Evolutionary conservation across 768 basidiomycete genomes (phyloP).

Genomic region (Chiua virens): DNA sequence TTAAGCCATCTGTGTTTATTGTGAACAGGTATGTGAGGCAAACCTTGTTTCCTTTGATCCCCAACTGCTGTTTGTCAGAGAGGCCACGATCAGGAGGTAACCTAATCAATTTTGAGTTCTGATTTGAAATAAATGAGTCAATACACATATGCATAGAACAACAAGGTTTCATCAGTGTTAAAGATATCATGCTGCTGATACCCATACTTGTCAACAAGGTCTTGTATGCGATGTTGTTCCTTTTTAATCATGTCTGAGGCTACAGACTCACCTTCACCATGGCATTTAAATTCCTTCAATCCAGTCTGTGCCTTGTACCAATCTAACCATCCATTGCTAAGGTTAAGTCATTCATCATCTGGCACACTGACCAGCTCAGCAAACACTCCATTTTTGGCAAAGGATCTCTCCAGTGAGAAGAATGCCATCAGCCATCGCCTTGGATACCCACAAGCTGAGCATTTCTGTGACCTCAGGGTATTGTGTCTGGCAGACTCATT

Average conservation of each 20-base stretch:
- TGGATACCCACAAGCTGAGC: conserved; percentile 37
- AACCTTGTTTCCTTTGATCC: conserved; percentile 2
- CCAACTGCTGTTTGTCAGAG: background rate
- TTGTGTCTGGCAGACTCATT: conserved; percentile 22
- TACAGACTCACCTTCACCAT: conserved; percentile 38
- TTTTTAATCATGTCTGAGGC: conserved; percentile 20
- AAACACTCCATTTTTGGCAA: conserved; percentile 34
- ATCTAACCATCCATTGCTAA: background rate
- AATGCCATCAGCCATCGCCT: conserved; percentile 24
- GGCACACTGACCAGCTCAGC: background rate
- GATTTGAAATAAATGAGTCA: background rate
- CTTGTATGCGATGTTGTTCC: conserved; percentile 26
- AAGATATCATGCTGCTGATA: conserved; percentile 33
- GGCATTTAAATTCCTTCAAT: background rate
- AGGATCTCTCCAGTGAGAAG: too few relatives aligned
- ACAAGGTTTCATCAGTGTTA: conserved; percentile 38
- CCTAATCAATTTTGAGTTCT: background rate
- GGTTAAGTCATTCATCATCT: background rate
- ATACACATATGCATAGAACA: conserved; percentile 33
- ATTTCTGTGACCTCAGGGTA: conserved; percentile 36
- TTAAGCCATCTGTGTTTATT: background rate
- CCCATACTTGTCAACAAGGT: conserved; percentile 25
- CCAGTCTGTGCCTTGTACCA: background rate
- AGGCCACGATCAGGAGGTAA: conserved; percentile 1
- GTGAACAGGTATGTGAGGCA: background rate